A percentile compares a stretch with the other conserved stretches of the same genome.
Evolutionary conservation across 495 filamentous ascomycete species (phyloP).

Genomic region (Ascodesmis nigricans): DNA sequence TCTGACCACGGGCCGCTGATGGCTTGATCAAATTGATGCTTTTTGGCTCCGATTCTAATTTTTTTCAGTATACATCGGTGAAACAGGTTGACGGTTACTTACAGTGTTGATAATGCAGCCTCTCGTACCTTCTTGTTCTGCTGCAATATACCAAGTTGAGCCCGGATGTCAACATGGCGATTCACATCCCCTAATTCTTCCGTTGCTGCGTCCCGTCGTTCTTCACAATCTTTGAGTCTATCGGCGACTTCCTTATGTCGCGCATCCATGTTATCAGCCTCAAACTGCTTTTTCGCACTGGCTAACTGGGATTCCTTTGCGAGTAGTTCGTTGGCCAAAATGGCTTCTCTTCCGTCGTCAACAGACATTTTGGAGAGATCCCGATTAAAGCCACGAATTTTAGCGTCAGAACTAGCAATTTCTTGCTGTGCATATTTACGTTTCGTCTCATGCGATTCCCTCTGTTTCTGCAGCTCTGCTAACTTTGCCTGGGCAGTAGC

Average conservation of each 20-base stretch:
- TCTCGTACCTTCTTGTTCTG: slow-evolving; percentile 51
- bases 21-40: slow-evolving; percentile 38
- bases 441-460: slow-evolving; percentile 42
- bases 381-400: slow-evolving; percentile 35
- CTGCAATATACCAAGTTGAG: slow-evolving; percentile 53
- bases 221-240: slow-evolving; percentile 43
- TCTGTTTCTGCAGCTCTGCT: slow-evolving; percentile 44
- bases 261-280: slow-evolving; percentile 41
- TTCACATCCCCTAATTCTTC: slow-evolving; percentile 61
- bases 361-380: slow-evolving; percentile 47
- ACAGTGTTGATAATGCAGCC: slow-evolving; percentile 51
- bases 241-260: slow-evolving; percentile 39
- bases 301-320: slow-evolving; percentile 42
- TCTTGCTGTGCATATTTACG: slow-evolving; percentile 47
- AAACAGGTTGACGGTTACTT: slow-evolving; percentile 3
- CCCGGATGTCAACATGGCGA: slow-evolving; percentile 51
- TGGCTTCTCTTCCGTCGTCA: slow-evolving; percentile 61
- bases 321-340: slow-evolving; percentile 46
- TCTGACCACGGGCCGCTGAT: slow-evolving; percentile 45
- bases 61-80: slow-evolving; percentile 1
- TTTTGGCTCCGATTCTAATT: slow-evolving; percentile 38
- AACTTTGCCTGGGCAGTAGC: slow-evolving; percentile 42
- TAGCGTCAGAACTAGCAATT: slow-evolving; percentile 46
- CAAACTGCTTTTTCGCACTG: slow-evolving; percentile 37
- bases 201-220: slow-evolving; percentile 41